These are phyloP conservation scores for Serendipita sp. DNA, from an alignment of 768 basidiomycete species.

Conservation along the genomic window DNA sequence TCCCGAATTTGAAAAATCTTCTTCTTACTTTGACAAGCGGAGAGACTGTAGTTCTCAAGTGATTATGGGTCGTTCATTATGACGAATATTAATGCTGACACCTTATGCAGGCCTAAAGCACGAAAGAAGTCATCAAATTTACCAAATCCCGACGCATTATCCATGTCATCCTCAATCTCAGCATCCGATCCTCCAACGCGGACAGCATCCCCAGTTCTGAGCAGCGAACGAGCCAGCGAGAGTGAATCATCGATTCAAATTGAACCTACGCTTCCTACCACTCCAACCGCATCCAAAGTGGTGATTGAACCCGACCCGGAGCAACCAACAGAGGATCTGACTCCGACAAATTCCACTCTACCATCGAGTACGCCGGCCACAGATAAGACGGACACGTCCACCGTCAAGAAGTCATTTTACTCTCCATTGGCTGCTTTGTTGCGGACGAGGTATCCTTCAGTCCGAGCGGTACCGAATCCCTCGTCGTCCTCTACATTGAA, in stretches of 20 bases:
- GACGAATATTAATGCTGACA: conserved; percentile 12
- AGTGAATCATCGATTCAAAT: background rate
- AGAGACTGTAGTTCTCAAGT: conserved; percentile 35
- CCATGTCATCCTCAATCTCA: too few relatives aligned
- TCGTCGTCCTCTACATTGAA: background rate
- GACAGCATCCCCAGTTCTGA: background rate
- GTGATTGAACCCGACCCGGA: background rate
- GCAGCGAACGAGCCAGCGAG: background rate
- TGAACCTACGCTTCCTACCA: background rate
- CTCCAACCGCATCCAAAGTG: background rate
- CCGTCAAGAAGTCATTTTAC: conserved; percentile 7
- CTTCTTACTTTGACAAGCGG: conserved; percentile 71
- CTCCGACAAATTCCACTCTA: background rate
- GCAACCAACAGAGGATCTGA: background rate
- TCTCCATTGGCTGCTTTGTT: conserved; percentile 15
- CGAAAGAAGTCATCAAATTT: background rate
- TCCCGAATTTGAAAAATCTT: conserved; percentile 92
- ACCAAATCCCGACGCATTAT: background rate
- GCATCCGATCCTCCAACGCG: background rate
- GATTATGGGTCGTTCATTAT: conserved; percentile 8
- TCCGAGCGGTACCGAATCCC: background rate
- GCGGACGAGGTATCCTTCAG: conserved; percentile 43
- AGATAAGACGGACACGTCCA: background rate
- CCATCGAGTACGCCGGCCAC: background rate
- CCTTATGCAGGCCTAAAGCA: conserved; percentile 3